Conservation (phyloP, 768 basidiomycete genomes). For the Leccinum imitatum region DNA sequence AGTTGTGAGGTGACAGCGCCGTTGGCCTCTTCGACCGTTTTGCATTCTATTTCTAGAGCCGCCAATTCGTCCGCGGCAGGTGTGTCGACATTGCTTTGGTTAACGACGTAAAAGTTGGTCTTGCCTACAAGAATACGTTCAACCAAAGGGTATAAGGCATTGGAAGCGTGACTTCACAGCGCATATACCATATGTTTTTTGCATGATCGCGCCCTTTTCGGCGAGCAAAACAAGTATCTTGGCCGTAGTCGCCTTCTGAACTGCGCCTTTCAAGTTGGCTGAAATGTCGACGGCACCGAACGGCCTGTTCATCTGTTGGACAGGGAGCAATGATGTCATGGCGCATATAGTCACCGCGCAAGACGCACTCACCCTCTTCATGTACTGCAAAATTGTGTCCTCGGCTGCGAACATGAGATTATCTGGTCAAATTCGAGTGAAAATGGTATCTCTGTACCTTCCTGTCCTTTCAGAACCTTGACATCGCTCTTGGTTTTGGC, state of each 20-base stretch:
- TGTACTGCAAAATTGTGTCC: constrained; percentile 72
- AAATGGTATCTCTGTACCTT: constrained; percentile 41
- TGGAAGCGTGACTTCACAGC: neutral
- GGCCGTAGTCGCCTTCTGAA: constrained; percentile 80
- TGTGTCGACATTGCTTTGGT: constrained; percentile 69
- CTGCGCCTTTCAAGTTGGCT: constrained; percentile 86
- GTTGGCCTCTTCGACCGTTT: constrained; percentile 58
- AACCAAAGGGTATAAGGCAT: neutral
- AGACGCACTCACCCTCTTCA: constrained; percentile 55
- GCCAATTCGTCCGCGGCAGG: constrained; percentile 62
- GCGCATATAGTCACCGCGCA: constrained; percentile 11
- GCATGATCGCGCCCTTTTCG: constrained; percentile 80
- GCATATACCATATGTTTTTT: constrained; percentile 75
- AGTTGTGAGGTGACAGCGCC: constrained; percentile 50
- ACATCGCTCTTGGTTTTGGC: constrained; percentile 55
- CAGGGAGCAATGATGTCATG: neutral
- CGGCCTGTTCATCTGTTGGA: constrained; percentile 82
- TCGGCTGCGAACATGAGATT: constrained; percentile 49
- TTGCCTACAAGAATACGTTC: constrained; percentile 52
- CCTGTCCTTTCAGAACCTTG: constrained; percentile 73
- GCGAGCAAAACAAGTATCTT: constrained; percentile 81
- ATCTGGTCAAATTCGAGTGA: neutral
- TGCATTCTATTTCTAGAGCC: constrained; percentile 58
- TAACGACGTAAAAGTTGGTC: constrained; percentile 83
- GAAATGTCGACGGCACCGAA: constrained; percentile 91